A percentile compares a stretch with the other conserved stretches of the same genome.
Evolutionary conservation across 2,329 filamentous ascomycete genomes (phyloP).

Genomic region (Geosmithia morbida): DNA sequence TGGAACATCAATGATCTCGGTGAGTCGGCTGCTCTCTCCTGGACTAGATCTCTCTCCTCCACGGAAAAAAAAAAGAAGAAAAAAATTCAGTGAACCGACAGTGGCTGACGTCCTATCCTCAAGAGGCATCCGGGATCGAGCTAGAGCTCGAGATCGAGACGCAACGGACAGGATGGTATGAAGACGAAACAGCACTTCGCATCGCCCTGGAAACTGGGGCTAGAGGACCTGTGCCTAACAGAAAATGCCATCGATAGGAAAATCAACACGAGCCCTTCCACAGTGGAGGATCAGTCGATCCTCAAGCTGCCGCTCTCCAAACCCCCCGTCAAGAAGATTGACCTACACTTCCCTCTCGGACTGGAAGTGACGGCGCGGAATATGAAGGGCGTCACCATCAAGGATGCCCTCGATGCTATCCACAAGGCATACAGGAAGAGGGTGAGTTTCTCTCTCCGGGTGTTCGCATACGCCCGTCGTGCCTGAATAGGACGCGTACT

Average conservation of each 20-base stretch:
- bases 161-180: constrained; percentile 79
- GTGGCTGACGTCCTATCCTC: neutral
- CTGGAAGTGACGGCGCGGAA: constrained; percentile 82
- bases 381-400: constrained; percentile 89
- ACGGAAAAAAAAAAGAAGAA: no score
- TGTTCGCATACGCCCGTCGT: no score
- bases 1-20: constrained; percentile 72
- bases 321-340: constrained; percentile 85
- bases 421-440: constrained; percentile 96
- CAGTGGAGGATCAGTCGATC: constrained; percentile 69
- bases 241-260: constrained; percentile 45
- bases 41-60: no score
- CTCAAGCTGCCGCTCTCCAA: constrained; percentile 69
- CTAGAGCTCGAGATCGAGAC: constrained; percentile 68
- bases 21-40: constrained; percentile 29
- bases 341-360: constrained; percentile 80
- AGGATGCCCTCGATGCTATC: constrained; percentile 90
- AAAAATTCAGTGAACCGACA: neutral
- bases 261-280: constrained; percentile 71
- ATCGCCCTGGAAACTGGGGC: no score
- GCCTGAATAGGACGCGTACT: no score
- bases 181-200: no score
- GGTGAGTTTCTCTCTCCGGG: constrained; percentile 38
- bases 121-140: constrained; percentile 61
- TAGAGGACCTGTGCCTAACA: neutral